Percentiles rank a stretch among this genome's conserved stretches.
phyloP scores from a whole-genome alignment of 441 rosid genomes.

The Viola pubescens region DNA sequence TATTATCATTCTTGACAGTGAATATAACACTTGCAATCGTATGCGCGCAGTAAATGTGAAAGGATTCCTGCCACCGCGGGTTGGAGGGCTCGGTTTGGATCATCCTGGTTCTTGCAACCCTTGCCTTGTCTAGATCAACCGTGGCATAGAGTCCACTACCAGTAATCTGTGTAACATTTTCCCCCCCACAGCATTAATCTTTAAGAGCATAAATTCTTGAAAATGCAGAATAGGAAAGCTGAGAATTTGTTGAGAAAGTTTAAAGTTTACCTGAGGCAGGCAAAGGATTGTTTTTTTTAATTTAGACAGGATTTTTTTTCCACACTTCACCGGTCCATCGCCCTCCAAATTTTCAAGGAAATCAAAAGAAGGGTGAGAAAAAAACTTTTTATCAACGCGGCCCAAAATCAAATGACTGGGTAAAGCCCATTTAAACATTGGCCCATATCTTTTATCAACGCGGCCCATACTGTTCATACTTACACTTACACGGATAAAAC shows the following conservation, averaged over 20 bases:
- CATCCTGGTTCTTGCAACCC: conserved; percentile 80
- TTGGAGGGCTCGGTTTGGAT: conserved; percentile 40
- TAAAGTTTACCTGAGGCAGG: conserved; percentile 20
- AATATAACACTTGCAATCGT: conserved; percentile 58
- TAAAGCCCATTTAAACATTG: too few relatives aligned
- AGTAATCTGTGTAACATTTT: conserved; percentile 31
- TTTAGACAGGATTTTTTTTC: conserved; percentile 30
- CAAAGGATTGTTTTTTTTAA: conserved; percentile 38
- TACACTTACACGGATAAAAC: too few relatives aligned
- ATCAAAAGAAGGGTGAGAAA: not conserved
- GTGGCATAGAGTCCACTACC: conserved; percentile 71
- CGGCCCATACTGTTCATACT: too few relatives aligned
- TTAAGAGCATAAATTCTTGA: too few relatives aligned
- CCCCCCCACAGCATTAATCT: too few relatives aligned
- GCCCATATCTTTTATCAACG: too few relatives aligned
- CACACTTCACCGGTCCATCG: conserved; percentile 15
- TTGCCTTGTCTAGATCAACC: conserved; percentile 79
- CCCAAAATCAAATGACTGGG: too few relatives aligned
- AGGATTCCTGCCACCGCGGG: conserved; percentile 81
- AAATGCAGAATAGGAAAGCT: too few relatives aligned
- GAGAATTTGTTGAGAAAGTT: not conserved
- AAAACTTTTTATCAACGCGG: too few relatives aligned
- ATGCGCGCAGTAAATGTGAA: conserved; percentile 86
- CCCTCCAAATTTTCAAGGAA: conserved; percentile 20
- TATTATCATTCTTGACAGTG: conserved; percentile 71